A percentile compares a stretch with the other conserved stretches of the same genome.
Conservation (phyloP, 2,329 filamentous ascomycete genomes). For the Epichloe gansuensis region DNA sequence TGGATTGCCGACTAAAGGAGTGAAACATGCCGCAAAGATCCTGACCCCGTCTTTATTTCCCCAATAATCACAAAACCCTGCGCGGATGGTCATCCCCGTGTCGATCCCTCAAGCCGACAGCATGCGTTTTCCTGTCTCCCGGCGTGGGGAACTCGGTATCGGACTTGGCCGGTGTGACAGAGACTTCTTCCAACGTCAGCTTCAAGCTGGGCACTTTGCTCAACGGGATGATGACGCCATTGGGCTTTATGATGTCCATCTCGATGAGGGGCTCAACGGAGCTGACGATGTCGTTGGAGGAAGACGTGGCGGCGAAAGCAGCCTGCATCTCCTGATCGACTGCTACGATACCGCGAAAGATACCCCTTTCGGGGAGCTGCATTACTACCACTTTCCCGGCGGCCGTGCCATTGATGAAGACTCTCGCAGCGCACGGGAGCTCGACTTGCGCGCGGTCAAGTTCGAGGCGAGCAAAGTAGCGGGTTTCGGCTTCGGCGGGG, state of each 20-base stretch:
- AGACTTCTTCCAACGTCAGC: slow-evolving; percentile 23
- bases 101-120: neutral
- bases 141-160: slow-evolving; percentile 18
- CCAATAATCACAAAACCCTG: neutral
- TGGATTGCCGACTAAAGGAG: no score
- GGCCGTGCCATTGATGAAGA: slow-evolving; percentile 20
- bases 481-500: slow-evolving; percentile 9
- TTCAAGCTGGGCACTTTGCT: slow-evolving; percentile 22
- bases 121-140: slow-evolving; percentile 6
- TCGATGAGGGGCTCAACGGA: slow-evolving; percentile 1
- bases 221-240: slow-evolving; percentile 19
- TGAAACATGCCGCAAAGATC: neutral
- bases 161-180: slow-evolving; percentile 14
- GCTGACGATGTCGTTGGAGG: neutral
- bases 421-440: slow-evolving; percentile 21
- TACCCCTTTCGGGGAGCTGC: slow-evolving; percentile 21
- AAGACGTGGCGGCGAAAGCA: neutral
- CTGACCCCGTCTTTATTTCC: neutral
- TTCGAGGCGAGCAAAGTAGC: slow-evolving; percentile 23
- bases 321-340: slow-evolving; percentile 28
- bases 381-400: slow-evolving; percentile 25
- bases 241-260: slow-evolving; percentile 13
- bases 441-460: slow-evolving; percentile 23
- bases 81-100: neutral
- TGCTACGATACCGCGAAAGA: slow-evolving; percentile 22